Percentiles rank a stretch among this genome's conserved stretches.
Conservation (phyloP, 2,329 filamentous ascomycete species). For the Hypoxylon sp. region DNA sequence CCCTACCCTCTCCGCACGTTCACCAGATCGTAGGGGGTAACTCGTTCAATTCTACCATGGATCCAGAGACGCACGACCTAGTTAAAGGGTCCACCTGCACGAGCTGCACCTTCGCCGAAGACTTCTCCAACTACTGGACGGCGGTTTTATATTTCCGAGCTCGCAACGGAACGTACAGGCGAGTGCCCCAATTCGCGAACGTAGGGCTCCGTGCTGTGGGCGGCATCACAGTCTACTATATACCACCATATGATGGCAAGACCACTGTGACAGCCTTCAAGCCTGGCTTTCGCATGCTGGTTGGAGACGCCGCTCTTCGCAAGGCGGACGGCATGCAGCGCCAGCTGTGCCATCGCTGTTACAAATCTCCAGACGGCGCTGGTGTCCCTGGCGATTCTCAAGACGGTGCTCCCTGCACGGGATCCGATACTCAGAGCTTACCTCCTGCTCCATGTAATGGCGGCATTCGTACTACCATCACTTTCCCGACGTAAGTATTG, state of each 20-base stretch:
- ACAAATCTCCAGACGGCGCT: constrained; percentile 37
- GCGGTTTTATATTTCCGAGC: constrained; percentile 50
- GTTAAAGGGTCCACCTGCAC: constrained; percentile 50
- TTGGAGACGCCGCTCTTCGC: constrained; percentile 56
- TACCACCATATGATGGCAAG: constrained; percentile 54
- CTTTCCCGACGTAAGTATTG: constrained; percentile 61
- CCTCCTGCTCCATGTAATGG: constrained; percentile 65
- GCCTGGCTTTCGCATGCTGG: constrained; percentile 63
- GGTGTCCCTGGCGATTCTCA: constrained; percentile 42
- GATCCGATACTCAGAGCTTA: constrained; percentile 62
- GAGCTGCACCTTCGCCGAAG: constrained; percentile 49
- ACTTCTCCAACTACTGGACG: constrained; percentile 53
- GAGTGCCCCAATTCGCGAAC: constrained; percentile 52
- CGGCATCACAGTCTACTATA: constrained; percentile 54
- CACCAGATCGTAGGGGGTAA: constrained; percentile 54
- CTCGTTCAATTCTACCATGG: constrained; percentile 52
- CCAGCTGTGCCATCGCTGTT: constrained; percentile 58
- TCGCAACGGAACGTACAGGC: constrained; percentile 50
- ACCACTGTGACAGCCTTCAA: constrained; percentile 60
- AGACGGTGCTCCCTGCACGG: constrained; percentile 55
- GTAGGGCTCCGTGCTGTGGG: constrained; percentile 49
- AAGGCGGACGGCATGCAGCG: constrained; percentile 47
- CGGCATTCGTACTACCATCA: constrained; percentile 65
- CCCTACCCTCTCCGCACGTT: constrained; percentile 49
- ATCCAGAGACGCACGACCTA: constrained; percentile 45